These are phyloP conservation scores for Hura crepitans DNA, from an alignment of 441 rosid genomes.

Conservation along the genomic window DNA sequence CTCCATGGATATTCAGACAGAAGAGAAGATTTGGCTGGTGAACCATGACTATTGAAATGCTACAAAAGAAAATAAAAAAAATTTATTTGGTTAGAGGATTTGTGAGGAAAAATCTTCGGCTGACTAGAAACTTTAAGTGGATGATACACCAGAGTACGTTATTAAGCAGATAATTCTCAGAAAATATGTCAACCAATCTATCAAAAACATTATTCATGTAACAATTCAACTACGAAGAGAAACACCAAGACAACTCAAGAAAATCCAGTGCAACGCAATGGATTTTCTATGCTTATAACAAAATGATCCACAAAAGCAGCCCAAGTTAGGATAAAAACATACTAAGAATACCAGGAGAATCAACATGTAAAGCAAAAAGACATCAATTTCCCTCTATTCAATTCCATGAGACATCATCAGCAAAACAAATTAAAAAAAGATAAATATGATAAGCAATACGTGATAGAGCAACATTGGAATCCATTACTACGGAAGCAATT, in stretches of 20 bases:
- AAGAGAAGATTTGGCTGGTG: slow-evolving; percentile 57
- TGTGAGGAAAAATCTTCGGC: slow-evolving; percentile 3
- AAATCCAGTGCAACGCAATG: not conserved
- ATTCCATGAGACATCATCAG: not conserved
- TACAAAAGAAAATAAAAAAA: slow-evolving; percentile 22
- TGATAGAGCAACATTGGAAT: not conserved
- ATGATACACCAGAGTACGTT: not conserved
- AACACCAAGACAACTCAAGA: not conserved
- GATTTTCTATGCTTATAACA: not conserved
- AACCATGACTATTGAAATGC: slow-evolving; percentile 61
- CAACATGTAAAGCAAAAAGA: not conserved
- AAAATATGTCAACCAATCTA: not conserved
- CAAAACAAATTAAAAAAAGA: not conserved
- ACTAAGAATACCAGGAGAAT: not conserved
- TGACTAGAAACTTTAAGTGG: not conserved
- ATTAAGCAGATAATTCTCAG: not conserved
- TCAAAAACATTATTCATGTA: not conserved
- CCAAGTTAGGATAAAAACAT: not conserved
- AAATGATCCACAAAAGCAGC: not conserved
- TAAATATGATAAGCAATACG: not conserved
- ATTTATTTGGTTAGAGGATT: slow-evolving; percentile 5
- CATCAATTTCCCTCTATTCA: not conserved
- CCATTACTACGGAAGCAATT: not conserved
- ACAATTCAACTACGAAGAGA: not conserved
- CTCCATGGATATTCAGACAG: slow-evolving; percentile 83